Base-by-base conservation (phyloP, 306 rosid genomes). In the Sphenostylis stenocarpa region DNA sequence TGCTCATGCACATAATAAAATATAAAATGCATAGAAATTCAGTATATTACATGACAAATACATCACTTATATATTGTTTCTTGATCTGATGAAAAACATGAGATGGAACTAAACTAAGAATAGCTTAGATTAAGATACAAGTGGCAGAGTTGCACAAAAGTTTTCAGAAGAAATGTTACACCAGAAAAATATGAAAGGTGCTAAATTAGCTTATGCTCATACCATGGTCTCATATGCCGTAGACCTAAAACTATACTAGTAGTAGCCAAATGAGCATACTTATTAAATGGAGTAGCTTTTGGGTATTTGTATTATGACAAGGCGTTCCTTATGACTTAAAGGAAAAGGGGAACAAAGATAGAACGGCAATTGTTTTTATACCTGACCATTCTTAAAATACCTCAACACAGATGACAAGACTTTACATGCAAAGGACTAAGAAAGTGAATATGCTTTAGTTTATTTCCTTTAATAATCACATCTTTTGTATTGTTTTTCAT, bases 171-270 rank as follows among this genome's bases (percentile, higher is more conserved):
- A 29, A 44, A 47, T 26, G 39, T 49, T 20, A 36, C 1, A 28
- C 74, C 24, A 64, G 83, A 53, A 55, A 31, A 45, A 48, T 19
- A 47, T 79, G 13, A 61, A 73, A 53, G 70, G 33, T 44, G 28
- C 44, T 16, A 80, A 17, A 73, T 29, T 15, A 64, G 41, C 43
- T 8, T 73, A 51, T 43, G 62, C n/a, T 31, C 29, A 64, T 15
- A 17, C 26, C 8, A 4, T 67, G 39, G 55, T 20, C 4, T 26
- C 12, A 67, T 44, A 67, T 45, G 29, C 73, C 56, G 39, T 14
- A 15, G 20, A 9, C 57, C 57, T 14, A 67, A 15, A 67, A 24
- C 6, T 24, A 67, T 26, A 67, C 5, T 43, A 14, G 23, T 24
- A 44, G 14, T 9, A 67, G 34, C 26, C 44, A 67, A 44, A 11